Evolutionary conservation across 805 yeast genomes (phyloP).

Genomic region (Candida arabinofermentans): DNA sequence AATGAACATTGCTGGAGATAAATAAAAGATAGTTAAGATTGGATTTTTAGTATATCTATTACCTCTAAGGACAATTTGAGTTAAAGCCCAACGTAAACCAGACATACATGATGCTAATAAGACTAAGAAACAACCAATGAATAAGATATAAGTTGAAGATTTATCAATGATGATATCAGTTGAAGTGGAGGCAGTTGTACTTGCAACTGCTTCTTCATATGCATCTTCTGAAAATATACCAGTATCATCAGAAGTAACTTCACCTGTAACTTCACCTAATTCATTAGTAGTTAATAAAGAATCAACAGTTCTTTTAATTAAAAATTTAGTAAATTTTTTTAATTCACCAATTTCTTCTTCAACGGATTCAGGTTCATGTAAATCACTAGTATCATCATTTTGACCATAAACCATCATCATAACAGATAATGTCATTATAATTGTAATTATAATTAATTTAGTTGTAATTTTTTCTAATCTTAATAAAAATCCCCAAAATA

Average conservation of each 20-base stretch:
- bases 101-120: slow-evolving; percentile 69
- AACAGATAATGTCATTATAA: slow-evolving; percentile 77
- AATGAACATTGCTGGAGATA: slow-evolving; percentile 75
- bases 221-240: slow-evolving; percentile 5
- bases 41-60: slow-evolving; percentile 63
- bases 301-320: slow-evolving; percentile 17
- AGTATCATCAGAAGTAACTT: slow-evolving; percentile 4
- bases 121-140: slow-evolving; percentile 68
- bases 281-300: neutral
- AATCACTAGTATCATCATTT: slow-evolving; percentile 9
- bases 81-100: slow-evolving; percentile 89
- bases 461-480: slow-evolving; percentile 66
- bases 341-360: slow-evolving; percentile 15
- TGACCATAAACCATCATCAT: slow-evolving; percentile 69
- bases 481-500: slow-evolving; percentile 76
- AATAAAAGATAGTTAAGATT: slow-evolving; percentile 69
- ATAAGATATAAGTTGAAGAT: slow-evolving; percentile 11
- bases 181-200: neutral
- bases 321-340: slow-evolving; percentile 11
- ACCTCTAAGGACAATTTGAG: slow-evolving; percentile 68
- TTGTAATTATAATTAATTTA: slow-evolving; percentile 61
- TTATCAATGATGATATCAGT: neutral
- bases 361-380: neutral
- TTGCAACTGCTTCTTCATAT: neutral
- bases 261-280: slow-evolving; percentile 4